Evolutionary conservation across 108 stramenopile genomes (phyloP).

Genomic region (Skeletonema menzelii): DNA sequence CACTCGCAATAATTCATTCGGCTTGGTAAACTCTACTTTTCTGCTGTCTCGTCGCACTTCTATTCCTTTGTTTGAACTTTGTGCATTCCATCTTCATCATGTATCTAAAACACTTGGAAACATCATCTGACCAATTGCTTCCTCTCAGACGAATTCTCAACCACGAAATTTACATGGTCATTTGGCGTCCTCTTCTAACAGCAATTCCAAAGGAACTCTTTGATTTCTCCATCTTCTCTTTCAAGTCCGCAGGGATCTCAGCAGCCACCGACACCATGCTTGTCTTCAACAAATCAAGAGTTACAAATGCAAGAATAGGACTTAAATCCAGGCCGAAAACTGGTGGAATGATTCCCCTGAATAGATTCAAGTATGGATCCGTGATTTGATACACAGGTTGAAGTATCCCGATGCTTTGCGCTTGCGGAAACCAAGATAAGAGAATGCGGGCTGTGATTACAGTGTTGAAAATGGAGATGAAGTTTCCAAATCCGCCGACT

Average conservation of each 20-base stretch:
- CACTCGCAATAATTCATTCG: no score
- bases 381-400: slow-evolving; percentile 89
- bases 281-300: slow-evolving; percentile 27
- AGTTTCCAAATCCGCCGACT: slow-evolving; percentile 84
- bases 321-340: slow-evolving; percentile 85
- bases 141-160: not conserved
- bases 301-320: slow-evolving; percentile 68
- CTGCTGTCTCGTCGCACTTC: not conserved
- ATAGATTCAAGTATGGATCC: slow-evolving; percentile 91
- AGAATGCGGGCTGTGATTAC: slow-evolving; percentile 91
- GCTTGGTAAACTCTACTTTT: no score
- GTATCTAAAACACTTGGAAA: not conserved
- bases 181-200: not conserved
- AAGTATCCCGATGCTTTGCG: slow-evolving; percentile 49
- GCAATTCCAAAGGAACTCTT: slow-evolving; percentile 1
- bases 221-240: slow-evolving; percentile 13
- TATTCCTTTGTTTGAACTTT: not conserved
- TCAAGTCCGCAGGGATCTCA: slow-evolving; percentile 25
- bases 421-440: slow-evolving; percentile 90
- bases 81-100: not conserved
- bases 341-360: slow-evolving; percentile 84
- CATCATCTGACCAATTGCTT: no score
- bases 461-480: slow-evolving; percentile 85
- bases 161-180: not conserved
- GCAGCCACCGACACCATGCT: slow-evolving; percentile 24